Conservation (phyloP, 306 rosid species). For the Senna siamea region DNA sequence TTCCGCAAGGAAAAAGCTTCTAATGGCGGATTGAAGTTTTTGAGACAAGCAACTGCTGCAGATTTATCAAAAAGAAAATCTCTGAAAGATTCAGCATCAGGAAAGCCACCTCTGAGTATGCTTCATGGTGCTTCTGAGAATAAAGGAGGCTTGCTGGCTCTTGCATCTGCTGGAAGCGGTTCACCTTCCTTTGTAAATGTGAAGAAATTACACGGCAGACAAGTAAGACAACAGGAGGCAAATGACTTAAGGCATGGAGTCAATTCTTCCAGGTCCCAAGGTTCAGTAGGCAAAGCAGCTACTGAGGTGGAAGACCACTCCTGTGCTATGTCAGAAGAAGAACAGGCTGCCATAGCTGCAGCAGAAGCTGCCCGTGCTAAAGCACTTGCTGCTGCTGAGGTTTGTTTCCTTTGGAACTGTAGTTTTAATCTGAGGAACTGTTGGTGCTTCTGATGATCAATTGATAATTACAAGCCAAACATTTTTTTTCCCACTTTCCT, state of each 20-base stretch:
- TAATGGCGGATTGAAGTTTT: constrained; percentile 71
- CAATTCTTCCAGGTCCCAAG: constrained; percentile 69
- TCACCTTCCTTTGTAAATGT: constrained; percentile 51
- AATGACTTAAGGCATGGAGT: constrained; percentile 61
- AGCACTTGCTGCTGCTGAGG: constrained; percentile 98
- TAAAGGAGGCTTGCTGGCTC: constrained; percentile 58
- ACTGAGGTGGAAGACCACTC: constrained; percentile 48
- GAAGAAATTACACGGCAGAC: constrained; percentile 61
- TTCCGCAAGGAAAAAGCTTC: constrained; percentile 96
- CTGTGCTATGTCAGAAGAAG: constrained; percentile 77
- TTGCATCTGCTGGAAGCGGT: constrained; percentile 61
- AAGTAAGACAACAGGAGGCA: constrained; percentile 54
- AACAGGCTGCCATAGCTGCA: constrained; percentile 90
- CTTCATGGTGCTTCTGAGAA: constrained; percentile 63
- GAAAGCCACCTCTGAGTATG: constrained; percentile 81
- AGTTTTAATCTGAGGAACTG: constrained; percentile 14
- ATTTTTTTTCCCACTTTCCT: neutral
- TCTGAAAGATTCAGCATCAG: constrained; percentile 66
- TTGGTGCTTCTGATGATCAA: neutral
- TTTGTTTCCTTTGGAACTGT: constrained; percentile 47
- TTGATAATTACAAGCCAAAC: neutral
- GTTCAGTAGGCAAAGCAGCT: constrained; percentile 53
- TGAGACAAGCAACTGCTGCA: constrained; percentile 63
- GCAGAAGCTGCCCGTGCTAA: constrained; percentile 97
- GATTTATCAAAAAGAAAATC: constrained; percentile 76